phyloP scores from a whole-genome alignment of 768 basidiomycete genomes.

The Suillus placidus region DNA sequence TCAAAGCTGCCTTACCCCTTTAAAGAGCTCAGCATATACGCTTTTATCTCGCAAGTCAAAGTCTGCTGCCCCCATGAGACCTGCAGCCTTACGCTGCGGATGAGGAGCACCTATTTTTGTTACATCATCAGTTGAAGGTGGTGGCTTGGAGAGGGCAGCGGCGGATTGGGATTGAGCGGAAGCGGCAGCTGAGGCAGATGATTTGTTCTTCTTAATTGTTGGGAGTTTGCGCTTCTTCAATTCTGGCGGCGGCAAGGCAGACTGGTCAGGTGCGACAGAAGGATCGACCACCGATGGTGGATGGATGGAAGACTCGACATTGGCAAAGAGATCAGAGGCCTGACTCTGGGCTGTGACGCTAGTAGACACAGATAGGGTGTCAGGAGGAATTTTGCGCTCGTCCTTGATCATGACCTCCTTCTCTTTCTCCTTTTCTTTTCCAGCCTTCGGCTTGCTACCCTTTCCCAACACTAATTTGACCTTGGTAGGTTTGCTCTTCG shows the following conservation, averaged over 20 bases:
- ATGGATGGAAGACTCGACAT: slow-evolving; percentile 29
- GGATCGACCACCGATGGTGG: slow-evolving; percentile 6
- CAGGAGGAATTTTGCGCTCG: slow-evolving; percentile 39
- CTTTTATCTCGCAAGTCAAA: slow-evolving; percentile 63
- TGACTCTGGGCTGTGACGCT: slow-evolving; percentile 38
- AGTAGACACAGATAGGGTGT: slow-evolving; percentile 26
- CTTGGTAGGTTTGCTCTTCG: slow-evolving; percentile 34
- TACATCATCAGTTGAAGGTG: slow-evolving; percentile 19
- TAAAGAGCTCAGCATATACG: slow-evolving; percentile 69
- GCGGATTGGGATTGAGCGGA: slow-evolving; percentile 26
- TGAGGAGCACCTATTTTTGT: slow-evolving; percentile 32
- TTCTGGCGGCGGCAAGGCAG: slow-evolving; percentile 27
- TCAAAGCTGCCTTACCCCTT: slow-evolving; percentile 41
- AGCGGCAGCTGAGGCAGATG: slow-evolving; percentile 26
- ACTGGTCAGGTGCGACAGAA: slow-evolving; percentile 25
- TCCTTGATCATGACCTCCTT: slow-evolving; percentile 44
- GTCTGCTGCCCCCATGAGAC: slow-evolving; percentile 52
- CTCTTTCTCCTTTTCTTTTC: slow-evolving; percentile 35
- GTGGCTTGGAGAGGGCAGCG: slow-evolving; percentile 28
- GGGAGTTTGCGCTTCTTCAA: slow-evolving; percentile 67
- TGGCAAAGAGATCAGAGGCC: slow-evolving; percentile 30
- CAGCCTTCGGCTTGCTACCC: slow-evolving; percentile 32
- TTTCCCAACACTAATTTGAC: slow-evolving; percentile 18
- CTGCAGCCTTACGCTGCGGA: slow-evolving; percentile 43
- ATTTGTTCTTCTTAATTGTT: slow-evolving; percentile 69